These are phyloP conservation scores for Linderniella brevidens DNA, from an alignment of 257 asterid species.

Conservation along the genomic window DNA sequence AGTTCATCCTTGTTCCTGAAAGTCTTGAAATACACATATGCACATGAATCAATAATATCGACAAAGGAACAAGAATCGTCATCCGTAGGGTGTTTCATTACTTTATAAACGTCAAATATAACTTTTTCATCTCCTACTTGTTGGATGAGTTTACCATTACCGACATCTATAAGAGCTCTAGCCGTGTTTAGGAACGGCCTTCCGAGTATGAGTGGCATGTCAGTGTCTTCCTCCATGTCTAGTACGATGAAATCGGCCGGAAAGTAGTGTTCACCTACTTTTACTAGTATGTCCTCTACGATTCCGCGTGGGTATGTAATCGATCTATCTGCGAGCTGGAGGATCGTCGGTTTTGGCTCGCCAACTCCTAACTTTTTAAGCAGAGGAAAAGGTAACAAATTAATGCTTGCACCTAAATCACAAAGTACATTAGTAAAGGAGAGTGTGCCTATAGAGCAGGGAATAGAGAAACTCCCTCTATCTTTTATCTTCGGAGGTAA, in stretches of 20 bases:
- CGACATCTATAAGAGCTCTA: not conserved
- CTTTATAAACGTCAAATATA: not conserved
- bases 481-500: not conserved
- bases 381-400: not conserved
- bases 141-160: not conserved
- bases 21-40: not conserved
- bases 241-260: not conserved
- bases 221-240: not conserved
- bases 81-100: not conserved
- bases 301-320: not conserved
- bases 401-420: not conserved
- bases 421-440: not conserved
- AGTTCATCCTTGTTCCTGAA: not conserved
- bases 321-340: not conserved
- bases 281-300: not conserved
- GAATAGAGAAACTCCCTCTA: not conserved
- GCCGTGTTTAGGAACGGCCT: not conserved
- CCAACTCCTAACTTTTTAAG: not conserved
- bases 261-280: not conserved
- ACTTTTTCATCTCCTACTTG: not conserved
- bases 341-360: not conserved
- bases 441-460: not conserved
- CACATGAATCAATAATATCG: not conserved
- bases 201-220: not conserved
- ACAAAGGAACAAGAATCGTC: not conserved